These are phyloP conservation scores for Taiozyma sp. DNA, from an alignment of 1,139 yeast species.

Conservation along the genomic window DNA sequence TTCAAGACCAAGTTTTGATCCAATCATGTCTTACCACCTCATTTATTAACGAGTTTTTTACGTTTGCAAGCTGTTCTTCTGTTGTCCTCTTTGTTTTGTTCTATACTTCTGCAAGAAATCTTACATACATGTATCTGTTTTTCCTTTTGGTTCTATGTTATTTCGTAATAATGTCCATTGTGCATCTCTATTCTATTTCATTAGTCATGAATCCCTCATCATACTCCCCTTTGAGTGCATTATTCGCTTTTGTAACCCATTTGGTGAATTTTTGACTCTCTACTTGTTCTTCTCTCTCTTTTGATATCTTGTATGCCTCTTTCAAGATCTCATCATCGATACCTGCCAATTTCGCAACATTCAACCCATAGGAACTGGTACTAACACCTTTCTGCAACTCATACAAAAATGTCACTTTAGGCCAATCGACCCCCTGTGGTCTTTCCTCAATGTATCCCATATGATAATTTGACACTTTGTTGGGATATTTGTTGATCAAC, in stretches of 20 bases:
- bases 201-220: neutral
- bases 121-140: neutral
- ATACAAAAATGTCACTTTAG: conserved; percentile 54
- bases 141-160: too few species aligned
- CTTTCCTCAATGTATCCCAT: conserved; percentile 63
- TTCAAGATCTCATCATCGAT: conserved; percentile 47
- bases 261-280: conserved; percentile 11
- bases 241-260: neutral
- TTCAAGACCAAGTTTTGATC: conserved; percentile 33
- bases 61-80: too few species aligned
- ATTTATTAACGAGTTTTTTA: too few species aligned
- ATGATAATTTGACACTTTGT: conserved; percentile 53
- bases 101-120: neutral
- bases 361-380: conserved; percentile 67
- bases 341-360: conserved; percentile 72
- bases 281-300: conserved; percentile 32
- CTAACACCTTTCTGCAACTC: conserved; percentile 56
- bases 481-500: conserved; percentile 39
- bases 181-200: neutral
- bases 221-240: neutral
- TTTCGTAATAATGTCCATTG: too few species aligned
- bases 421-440: conserved; percentile 25
- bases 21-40: too few species aligned
- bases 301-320: conserved; percentile 45
- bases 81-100: too few species aligned